Evolutionary conservation across 2,329 filamentous ascomycete species (phyloP).

Genomic region (Cadophora sp.): DNA sequence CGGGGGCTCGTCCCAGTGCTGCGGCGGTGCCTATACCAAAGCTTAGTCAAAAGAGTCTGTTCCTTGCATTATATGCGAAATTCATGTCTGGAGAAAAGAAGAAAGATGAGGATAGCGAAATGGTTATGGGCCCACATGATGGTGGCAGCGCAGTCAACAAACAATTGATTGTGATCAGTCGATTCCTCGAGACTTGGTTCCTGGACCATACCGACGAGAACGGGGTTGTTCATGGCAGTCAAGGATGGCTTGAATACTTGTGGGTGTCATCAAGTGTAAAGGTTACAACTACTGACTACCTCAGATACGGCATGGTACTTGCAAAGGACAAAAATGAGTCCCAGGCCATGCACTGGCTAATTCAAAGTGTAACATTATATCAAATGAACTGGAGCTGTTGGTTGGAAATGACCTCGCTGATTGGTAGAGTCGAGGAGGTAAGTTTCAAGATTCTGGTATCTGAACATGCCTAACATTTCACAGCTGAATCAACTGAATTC

Average conservation of each 20-base stretch:
- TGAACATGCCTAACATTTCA: conserved; percentile 39
- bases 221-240: conserved; percentile 66
- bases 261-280: conserved; percentile 45
- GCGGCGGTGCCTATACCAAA: conserved; percentile 52
- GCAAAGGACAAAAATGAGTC: conserved; percentile 90
- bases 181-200: conserved; percentile 84
- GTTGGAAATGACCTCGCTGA: conserved; percentile 86
- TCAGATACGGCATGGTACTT: conserved; percentile 84
- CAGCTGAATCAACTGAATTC: conserved; percentile 74
- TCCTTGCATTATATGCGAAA: conserved; percentile 89
- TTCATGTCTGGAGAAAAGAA: conserved; percentile 94
- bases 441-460: conserved; percentile 44
- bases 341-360: conserved; percentile 83
- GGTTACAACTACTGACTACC: conserved; percentile 28
- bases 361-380: conserved; percentile 85
- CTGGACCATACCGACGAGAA: conserved; percentile 64
- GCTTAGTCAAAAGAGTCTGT: conserved; percentile 89
- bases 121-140: conserved; percentile 94
- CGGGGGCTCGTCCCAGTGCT: conserved; percentile 24
- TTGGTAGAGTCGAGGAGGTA: conserved; percentile 83
- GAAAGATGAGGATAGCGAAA: conserved; percentile 95
- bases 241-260: conserved; percentile 94
- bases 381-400: conserved; percentile 98
- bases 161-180: conserved; percentile 77
- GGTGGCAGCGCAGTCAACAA: conserved; percentile 85